Evolutionary conservation across 192 early-diverging fungal species (phyloP).

Genomic region (Mortierella claussenii): DNA sequence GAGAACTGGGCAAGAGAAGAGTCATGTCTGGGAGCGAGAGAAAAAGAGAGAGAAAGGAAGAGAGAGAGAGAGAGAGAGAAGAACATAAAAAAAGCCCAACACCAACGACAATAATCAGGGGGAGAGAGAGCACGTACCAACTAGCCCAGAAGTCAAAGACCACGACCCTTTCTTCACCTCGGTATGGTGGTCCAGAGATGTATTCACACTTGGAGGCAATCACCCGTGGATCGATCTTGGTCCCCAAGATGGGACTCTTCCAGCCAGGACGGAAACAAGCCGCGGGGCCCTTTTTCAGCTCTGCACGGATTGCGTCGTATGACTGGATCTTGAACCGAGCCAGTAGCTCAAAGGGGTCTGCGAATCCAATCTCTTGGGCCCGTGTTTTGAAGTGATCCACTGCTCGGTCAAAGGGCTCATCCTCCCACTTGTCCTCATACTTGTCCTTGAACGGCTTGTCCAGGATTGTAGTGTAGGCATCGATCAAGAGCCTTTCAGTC

Average conservation of each 20-base stretch:
- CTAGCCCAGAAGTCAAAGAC: slow-evolving; percentile 51
- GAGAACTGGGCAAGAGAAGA: background rate
- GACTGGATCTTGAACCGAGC: slow-evolving; percentile 45
- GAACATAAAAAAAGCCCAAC: background rate
- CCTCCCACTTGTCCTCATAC: slow-evolving; percentile 50
- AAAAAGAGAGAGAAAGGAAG: background rate
- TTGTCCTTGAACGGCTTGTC: slow-evolving; percentile 48
- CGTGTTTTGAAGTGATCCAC: slow-evolving; percentile 52
- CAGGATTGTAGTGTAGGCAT: slow-evolving; percentile 48
- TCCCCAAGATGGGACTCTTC: slow-evolving; percentile 38
- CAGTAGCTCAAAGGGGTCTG: slow-evolving; percentile 46
- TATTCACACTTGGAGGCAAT: slow-evolving; percentile 28
- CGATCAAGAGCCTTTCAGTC: slow-evolving; percentile 42
- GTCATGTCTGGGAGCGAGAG: background rate
- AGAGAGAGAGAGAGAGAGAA: background rate
- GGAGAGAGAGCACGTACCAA: slow-evolving; percentile 22
- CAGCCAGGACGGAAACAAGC: slow-evolving; percentile 42
- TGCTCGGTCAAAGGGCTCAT: slow-evolving; percentile 51
- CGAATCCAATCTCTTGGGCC: slow-evolving; percentile 46
- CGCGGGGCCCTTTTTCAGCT: slow-evolving; percentile 39
- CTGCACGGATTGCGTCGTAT: slow-evolving; percentile 38
- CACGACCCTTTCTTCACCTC: slow-evolving; percentile 35
- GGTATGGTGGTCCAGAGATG: slow-evolving; percentile 23
- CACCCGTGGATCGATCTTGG: slow-evolving; percentile 17
- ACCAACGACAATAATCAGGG: background rate